Evolutionary conservation across 1,284 basidiomycete genomes (phyloP), one percentile per base, ranked within the genome.

Genomic region (Porodaedalea pini): DNA sequence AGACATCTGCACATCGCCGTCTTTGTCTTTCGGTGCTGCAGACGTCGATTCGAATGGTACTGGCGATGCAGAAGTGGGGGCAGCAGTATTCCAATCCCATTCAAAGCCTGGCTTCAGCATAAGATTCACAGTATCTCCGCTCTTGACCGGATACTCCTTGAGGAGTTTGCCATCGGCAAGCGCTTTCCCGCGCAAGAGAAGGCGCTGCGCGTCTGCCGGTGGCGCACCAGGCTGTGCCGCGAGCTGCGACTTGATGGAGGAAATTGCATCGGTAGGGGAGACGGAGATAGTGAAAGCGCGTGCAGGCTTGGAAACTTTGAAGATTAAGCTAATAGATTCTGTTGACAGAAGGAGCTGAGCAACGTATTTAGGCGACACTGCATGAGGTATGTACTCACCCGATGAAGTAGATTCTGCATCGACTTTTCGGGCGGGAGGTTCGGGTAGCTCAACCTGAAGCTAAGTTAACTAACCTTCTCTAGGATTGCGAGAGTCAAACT

Each of bases 261-360:
- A 74, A 70, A 98, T 85, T 43, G 90, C 82, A 69, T 94, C 91
- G 31, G 90, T 86, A 48, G 84, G 80, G 40, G 83, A 81, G 34
- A 90, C 80, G 27, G 56, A 47, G 59, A 97, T 76, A 25, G 81
- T 77, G 73, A 90, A 88, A 0, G 85, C 75, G 47, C 86, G 78
- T n/a, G 90, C 73, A 0, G 94, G 94, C 68, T 96, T 96, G 66
- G 86, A 76, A 40, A 90, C 94, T 73, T 96, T 96, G 80, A 98
- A 83, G 45, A 83, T 88, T 62, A 97, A 71, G 44, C 75, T 76
- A 65, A 94, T 74, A n/a, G 80, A 71, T 57, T 77, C 82, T 82
- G 71, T 29, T 32, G 17, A 44, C 6, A 45, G 47, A 27, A 29
- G 13, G 41, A 32, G 29, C 53, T 32, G 31, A 34, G 29, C 29